Base-by-base conservation (phyloP, 345 rosid genomes). In the Populus simonii region DNA sequence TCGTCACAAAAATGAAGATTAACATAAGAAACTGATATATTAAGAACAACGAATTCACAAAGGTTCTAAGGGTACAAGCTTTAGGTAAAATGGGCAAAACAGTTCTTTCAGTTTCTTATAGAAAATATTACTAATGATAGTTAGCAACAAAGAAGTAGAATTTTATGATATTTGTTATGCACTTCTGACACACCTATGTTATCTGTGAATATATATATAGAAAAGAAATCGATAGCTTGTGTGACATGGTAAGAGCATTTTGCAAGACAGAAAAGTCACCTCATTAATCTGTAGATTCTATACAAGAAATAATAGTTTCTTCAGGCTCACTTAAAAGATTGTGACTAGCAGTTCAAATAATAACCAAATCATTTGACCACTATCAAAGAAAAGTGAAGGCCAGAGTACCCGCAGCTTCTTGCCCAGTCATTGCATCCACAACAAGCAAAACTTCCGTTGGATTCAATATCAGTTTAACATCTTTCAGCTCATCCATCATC, bases 361-460 rank as follows among this genome's bases (percentile, higher is more conserved):
- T 35, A 66, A 8, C 38, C 45, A 70, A 31, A 67, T 43, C 25
- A 65, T 27, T 53, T 70, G 35, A 68, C 41, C 41, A 73, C 47
- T 25, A 39, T 29, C 77, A 74, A 38, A 9, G 25, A 59, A 71
- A 71, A 43, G 61, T 25, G 18, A 55, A 63, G 45, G 39, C 75
- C 38, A 10, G 38, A 71, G 68, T 84, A 93, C 99, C 97, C 76
- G 94, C 99, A 80, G 98, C 98, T 92, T 96, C 99, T 88, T 96
- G 99, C 73, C 98, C 99, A 61, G 99, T 93, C 97, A 96, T 96
- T 76, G 98, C 98, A 90, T 96, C 99, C 74, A 93, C 99, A 70
- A 96, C 97, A 71, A 96, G 96, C 85, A 96, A 86, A 23, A 93
- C 94, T 86, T 96, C 99, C 18, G 95, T 91, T 66, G 98, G 97